Evolutionary conservation across 257 asterid genomes (phyloP), one percentile per base, ranked within the genome.

Genomic region (Solanum verrucosum): DNA sequence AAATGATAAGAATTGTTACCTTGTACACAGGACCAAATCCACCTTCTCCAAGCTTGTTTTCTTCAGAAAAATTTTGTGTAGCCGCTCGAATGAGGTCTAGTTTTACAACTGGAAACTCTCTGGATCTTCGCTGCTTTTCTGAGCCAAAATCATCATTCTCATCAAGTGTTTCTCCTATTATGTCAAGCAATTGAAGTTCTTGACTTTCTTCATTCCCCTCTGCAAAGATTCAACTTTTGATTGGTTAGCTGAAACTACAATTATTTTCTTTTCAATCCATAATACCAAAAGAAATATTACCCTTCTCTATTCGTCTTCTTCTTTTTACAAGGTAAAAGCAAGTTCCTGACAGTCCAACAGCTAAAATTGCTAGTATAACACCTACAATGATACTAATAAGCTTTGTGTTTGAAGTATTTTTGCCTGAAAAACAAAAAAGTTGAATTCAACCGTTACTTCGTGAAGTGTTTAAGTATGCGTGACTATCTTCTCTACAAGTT

Each of bases 1-100:
- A 7, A 35, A n/a, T 11, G 27, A 63, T n/a, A 68, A 14, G 60
- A 5, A 18, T 25, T 25, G 37, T 25, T 37, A 84, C 87, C 78
- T 84, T 84, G 52, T 84, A 84, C 23, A 84, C 87, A 34, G 60
- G 5, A 42, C 87, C 87, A 84, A 84, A 84, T 84, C 87, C 87
- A 29, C 87, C 87, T 84, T 84, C 77, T 37, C 87, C 87, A 6
- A 84, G 78, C 60, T 84, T 84, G 75, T 63, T 63, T 23, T 65
- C 27, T 16, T 84, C 77, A 37, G 87, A 84, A 84, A 84, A 63
- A 3, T 34, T 60, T 6, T 37, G 38, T 3, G 60, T 84, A 68
- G 60, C 87, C 5, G 78, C 87, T 2, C 56, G 77, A 35, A 84
- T 29, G 75, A 84, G 35, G 31, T 38, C n/a, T 84, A 84, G n/a